phyloP scores from a whole-genome alignment of 768 basidiomycete genomes.

The Panaeolus papilionaceus region DNA sequence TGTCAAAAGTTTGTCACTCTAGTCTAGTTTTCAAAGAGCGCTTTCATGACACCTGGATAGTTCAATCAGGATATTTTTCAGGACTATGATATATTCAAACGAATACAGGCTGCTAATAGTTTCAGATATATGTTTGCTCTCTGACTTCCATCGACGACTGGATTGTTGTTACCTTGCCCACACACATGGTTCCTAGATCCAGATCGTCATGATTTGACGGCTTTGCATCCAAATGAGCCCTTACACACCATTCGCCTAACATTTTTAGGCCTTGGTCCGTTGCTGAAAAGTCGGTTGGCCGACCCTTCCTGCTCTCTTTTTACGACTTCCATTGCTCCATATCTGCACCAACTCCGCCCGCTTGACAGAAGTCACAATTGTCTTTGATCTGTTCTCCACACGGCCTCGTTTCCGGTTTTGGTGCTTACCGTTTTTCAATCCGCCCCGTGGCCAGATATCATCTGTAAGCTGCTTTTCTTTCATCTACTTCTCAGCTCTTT shows the following conservation, averaged over 20 bases:
- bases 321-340: not conserved
- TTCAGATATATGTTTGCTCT: not conserved
- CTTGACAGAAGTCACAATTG: constrained; percentile 9
- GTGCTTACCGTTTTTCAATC: constrained; percentile 7
- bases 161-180: constrained; percentile 34
- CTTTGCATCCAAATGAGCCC: constrained; percentile 9
- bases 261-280: constrained; percentile 9
- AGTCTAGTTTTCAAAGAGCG: not conserved
- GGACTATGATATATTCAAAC: not conserved
- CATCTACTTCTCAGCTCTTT: not conserved
- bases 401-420: constrained; percentile 2
- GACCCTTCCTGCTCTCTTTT: not conserved
- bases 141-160: not conserved
- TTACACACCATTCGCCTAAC: not conserved
- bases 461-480: constrained; percentile 3
- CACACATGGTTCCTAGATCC: constrained; percentile 22
- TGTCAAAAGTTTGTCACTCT: not conserved
- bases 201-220: constrained; percentile 9
- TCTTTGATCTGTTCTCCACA: constrained; percentile 7
- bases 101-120: not conserved
- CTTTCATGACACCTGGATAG: not conserved
- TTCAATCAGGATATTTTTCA: not conserved
- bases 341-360: not conserved
- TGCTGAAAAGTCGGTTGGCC: not conserved
- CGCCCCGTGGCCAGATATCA: constrained; percentile 7